Conservation (phyloP, 371 early-diverging fungal species). For the Blastocladiella emersonii region DNA sequence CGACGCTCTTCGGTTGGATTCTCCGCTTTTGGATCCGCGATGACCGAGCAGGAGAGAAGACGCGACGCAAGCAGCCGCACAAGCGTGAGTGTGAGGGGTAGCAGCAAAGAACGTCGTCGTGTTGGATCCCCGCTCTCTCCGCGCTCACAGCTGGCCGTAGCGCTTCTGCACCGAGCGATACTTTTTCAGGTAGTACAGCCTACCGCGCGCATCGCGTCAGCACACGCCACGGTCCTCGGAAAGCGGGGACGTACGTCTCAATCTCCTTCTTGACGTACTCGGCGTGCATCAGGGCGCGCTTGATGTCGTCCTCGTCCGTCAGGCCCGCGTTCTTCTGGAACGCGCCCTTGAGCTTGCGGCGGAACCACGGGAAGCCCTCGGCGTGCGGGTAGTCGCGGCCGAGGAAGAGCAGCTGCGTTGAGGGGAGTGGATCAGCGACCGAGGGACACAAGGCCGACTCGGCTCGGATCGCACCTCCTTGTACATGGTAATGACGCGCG, state of each 20-base stretch:
- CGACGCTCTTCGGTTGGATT: no score
- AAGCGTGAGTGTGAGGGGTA: no score
- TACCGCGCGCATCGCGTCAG: no score
- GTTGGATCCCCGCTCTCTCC: no score
- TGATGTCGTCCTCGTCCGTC: slow-evolving; percentile 10
- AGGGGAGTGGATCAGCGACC: background rate
- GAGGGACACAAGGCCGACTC: background rate
- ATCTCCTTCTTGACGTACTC: background rate
- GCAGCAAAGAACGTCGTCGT: no score
- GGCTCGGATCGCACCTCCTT: background rate
- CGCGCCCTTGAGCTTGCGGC: slow-evolving; percentile 13
- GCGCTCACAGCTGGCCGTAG: background rate
- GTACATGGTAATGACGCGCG: background rate
- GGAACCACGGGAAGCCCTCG: slow-evolving; percentile 8
- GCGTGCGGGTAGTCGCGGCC: background rate
- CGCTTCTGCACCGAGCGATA: background rate
- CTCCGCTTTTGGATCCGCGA: no score
- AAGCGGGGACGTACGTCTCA: background rate
- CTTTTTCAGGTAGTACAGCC: background rate
- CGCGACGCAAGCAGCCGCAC: no score
- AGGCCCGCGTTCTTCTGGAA: slow-evolving; percentile 16
- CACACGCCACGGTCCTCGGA: no score
- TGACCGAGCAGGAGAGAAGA: no score
- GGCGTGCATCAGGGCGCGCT: slow-evolving; percentile 15
- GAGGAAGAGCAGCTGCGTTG: background rate